Base-by-base conservation (phyloP, 2,329 filamentous ascomycete genomes). In the Akanthomyces muscarius region DNA sequence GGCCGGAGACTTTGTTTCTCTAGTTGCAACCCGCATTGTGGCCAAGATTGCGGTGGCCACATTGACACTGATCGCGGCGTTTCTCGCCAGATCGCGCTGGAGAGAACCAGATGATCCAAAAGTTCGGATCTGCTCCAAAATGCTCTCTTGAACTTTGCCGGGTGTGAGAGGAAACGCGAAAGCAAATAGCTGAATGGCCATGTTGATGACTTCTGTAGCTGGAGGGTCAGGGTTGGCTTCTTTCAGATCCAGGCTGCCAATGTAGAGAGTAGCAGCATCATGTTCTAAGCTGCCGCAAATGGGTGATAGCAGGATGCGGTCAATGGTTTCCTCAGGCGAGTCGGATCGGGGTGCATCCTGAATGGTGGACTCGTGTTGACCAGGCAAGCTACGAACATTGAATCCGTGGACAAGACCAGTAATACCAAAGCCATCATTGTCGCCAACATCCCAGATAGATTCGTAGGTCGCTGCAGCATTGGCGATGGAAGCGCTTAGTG, bases 401-500 rank as follows among this genome's bases (percentile, higher is more conserved):
- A 95, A 92, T 0, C 92, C 91, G 25, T 86, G 83, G 1, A 96
- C 87, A 25, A 98, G 79, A 1, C 93, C 91, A 11, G 91, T 96
- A 18, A 99, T 89, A 3, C 96, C 95, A 74, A 97, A 98, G 1
- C 93, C 94, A 69, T 89, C 93, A 71, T 98, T 98, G 73, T 99
- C 95, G 10, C 88, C 90, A 7, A 97, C 86, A 66, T 98, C 94
- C 95, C 95, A 99, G 45, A 99, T 86, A 0, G 88, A 93, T 70
- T 99, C 95, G 70, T 98, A 97, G 3, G 87, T 90, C 6, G 91
- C 92, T 1, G 92, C 91, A 18, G 93, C 91, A 68, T 89, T 95
- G 21, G 94, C 94, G 70, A 99, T 97, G 0, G 93, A 92, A 16
- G 91, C 90, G 70, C 94, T 96, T 54, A 98, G 75, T 1, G 92